Conservation (phyloP, 192 early-diverging fungal species). For the Linnemannia exigua region DNA sequence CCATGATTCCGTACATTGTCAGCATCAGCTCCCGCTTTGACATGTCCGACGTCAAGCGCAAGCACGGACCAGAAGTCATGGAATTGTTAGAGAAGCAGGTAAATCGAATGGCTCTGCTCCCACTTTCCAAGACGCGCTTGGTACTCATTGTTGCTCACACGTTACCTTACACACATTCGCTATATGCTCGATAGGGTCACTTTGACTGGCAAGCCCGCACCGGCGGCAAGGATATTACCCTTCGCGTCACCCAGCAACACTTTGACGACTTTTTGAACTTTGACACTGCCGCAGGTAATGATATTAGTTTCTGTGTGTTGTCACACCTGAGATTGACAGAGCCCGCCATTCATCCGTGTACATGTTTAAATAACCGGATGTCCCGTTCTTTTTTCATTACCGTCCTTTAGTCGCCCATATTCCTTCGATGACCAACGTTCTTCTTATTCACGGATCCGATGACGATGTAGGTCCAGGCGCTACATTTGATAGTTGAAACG, state of each 20-base stretch:
- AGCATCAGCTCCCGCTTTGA: constrained; percentile 45
- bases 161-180: no score
- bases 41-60: constrained; percentile 45
- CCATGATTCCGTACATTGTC: constrained; percentile 50
- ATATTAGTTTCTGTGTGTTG: neutral
- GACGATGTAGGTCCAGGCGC: constrained; percentile 58
- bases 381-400: neutral
- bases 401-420: constrained; percentile 58
- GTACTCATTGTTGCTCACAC: neutral
- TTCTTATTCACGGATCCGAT: constrained; percentile 65
- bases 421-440: constrained; percentile 62
- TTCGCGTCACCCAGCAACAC: constrained; percentile 41
- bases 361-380: neutral
- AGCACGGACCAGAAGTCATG: constrained; percentile 48
- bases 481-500: neutral
- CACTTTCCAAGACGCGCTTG: neutral
- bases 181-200: constrained; percentile 28
- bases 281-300: constrained; percentile 39
- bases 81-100: constrained; percentile 44
- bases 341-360: neutral
- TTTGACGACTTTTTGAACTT: constrained; percentile 52
- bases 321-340: neutral
- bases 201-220: constrained; percentile 54
- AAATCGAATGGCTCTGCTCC: neutral
- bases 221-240: constrained; percentile 35